Evolutionary conservation across 2,329 filamentous ascomycete species (phyloP).

Genomic region (Chaetoscypha palmicola): DNA sequence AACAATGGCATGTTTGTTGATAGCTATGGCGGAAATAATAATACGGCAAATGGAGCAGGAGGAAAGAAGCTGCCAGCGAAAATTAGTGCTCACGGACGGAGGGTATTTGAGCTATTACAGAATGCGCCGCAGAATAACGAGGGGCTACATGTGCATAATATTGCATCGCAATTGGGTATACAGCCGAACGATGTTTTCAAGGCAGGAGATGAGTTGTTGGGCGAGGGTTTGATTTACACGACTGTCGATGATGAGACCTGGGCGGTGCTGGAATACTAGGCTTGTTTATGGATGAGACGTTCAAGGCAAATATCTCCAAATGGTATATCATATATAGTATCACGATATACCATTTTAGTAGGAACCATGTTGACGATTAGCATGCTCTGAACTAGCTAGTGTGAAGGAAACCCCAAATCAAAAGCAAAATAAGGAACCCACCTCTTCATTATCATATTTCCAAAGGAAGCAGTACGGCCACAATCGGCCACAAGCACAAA

Average conservation of each 20-base stretch:
- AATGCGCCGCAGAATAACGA: conserved; percentile 67
- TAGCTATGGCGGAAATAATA: conserved; percentile 31
- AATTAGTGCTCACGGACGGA: conserved; percentile 52
- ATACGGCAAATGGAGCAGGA: conserved; percentile 24
- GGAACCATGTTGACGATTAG: conserved; percentile 4
- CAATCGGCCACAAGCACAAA: no score
- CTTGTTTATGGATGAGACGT: no score
- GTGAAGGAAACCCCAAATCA: conserved; percentile 4
- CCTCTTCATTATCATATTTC: no score
- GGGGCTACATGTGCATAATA: conserved; percentile 73
- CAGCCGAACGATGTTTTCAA: conserved; percentile 62
- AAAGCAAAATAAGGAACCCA: no score
- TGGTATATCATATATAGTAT: no score
- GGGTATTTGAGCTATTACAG: conserved; percentile 64
- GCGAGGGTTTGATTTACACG: conserved; percentile 71
- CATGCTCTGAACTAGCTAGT: conserved; percentile 9
- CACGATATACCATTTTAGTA: no score
- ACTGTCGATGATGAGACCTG: conserved; percentile 92
- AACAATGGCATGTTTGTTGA: conserved; percentile 32
- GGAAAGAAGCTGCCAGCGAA: conserved; percentile 33
- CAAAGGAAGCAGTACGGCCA: no score
- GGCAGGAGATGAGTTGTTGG: conserved; percentile 75
- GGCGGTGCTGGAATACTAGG: conserved; percentile 67
- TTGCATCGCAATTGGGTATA: conserved; percentile 60
- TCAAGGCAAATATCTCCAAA: no score